Evolutionary conservation across 495 filamentous ascomycete genomes (phyloP).

Genomic region (Friedmanniomyces simplex): DNA sequence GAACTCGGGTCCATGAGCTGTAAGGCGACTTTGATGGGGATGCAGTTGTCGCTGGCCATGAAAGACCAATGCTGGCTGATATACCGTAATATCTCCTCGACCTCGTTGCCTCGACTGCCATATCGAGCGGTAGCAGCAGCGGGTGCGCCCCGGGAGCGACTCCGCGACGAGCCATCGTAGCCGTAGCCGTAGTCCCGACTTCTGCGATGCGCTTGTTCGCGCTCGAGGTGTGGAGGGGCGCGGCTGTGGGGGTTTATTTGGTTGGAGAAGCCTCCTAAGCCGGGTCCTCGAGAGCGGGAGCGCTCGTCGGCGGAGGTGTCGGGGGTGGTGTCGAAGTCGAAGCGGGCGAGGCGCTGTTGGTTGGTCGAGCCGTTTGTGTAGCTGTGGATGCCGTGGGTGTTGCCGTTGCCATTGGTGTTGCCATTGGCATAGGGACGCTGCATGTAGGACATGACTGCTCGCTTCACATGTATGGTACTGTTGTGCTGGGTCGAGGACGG

Average conservation of each 20-base stretch:
- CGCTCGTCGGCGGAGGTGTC: slow-evolving; percentile 19
- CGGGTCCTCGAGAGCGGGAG: slow-evolving; percentile 31
- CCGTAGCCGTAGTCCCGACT: slow-evolving; percentile 17
- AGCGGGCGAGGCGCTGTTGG: slow-evolving; percentile 1
- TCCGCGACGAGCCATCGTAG: neutral
- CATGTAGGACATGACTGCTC: slow-evolving; percentile 12
- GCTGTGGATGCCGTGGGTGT: neutral
- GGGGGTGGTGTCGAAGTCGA: slow-evolving; percentile 18
- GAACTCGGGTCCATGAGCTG: slow-evolving; percentile 91
- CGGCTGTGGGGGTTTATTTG: slow-evolving; percentile 16
- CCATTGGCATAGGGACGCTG: slow-evolving; percentile 1
- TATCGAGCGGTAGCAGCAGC: neutral
- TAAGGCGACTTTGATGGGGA: slow-evolving; percentile 85
- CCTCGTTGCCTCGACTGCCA: slow-evolving; percentile 7
- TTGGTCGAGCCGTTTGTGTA: slow-evolving; percentile 12
- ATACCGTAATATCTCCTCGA: slow-evolving; percentile 51
- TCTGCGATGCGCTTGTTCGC: slow-evolving; percentile 23
- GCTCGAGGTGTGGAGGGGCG: slow-evolving; percentile 25
- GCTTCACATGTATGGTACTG: neutral
- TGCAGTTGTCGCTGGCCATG: slow-evolving; percentile 76
- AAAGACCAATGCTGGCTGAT: slow-evolving; percentile 85
- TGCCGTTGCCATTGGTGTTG: neutral
- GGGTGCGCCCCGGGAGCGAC: slow-evolving; percentile 1
- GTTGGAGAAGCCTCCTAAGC: slow-evolving; percentile 22
- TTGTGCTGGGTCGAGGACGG: neutral